Evolutionary conservation across 2,329 filamentous ascomycete species (phyloP), one percentile per base, ranked within the genome.

Genomic region (Sphaceloma murrayae): DNA sequence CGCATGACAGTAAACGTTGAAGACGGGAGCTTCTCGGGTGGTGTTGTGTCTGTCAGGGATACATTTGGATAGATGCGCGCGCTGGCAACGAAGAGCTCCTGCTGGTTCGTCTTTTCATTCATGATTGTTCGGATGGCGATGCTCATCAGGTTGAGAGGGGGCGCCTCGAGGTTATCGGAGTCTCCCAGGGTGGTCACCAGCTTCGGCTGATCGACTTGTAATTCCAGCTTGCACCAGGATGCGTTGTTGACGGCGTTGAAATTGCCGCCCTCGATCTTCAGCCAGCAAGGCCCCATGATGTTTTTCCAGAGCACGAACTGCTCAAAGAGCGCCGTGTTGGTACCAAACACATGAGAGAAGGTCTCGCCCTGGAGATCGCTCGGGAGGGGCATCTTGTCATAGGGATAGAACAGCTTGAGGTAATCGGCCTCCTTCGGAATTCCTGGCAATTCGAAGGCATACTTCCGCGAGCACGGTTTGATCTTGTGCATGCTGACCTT

Each of bases 231-330:
- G 71, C 91, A 95, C 75, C 93, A 91, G 1, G 91, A 98, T 8
- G 87, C 84, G 55, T 95, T 95, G 62, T 86, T 89, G 53, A 96
- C 73, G 4, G 82, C 72, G 13, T 75, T 74, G 59, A 94, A 95
- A 60, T 95, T 80, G 21, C 84, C 84, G 52, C 83, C 81, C 52
- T 87, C 75, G 45, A 98, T 91, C 58, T 82, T 88, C 34, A 98
- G 74, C 91, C 91, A 98, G 62, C 91, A 96, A 21, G 91, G 91
- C 1, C 91, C 91, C 89, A 95, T 98, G 54, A 98, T 85, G 58
- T 94, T 94, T 67, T 95, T 96, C 84, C 88, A 95, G 4, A 98
- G 73, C 14, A 98, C 91, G 58, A 98, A 98, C 55, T 98, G 91
- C 64, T 98, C 91, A 55, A 98, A 98, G 0, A 98, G 72, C 1